Conservation (phyloP, 805 yeast genomes). For the Cyberlindnera sargentensis region DNA sequence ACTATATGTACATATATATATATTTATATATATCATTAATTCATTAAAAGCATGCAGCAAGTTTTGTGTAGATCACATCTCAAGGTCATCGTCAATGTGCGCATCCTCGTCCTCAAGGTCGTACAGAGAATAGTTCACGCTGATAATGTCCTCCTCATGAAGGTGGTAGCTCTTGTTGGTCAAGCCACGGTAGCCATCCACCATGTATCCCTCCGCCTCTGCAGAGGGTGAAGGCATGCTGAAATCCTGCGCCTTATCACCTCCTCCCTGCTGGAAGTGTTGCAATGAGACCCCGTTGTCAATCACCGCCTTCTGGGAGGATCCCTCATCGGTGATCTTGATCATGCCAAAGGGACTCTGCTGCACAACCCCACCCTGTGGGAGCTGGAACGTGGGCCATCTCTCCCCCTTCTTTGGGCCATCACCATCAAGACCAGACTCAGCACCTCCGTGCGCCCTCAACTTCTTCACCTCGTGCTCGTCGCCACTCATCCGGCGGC, state of each 20-base stretch:
- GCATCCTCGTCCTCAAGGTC: constrained; percentile 20
- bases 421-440: no score
- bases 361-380: constrained; percentile 19
- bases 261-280: constrained; percentile 4
- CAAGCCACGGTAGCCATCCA: constrained; percentile 20
- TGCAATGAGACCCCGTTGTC: constrained; percentile 13
- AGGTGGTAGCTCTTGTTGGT: constrained; percentile 17
- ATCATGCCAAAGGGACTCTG: constrained; percentile 23
- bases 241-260: neutral
- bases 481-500: neutral
- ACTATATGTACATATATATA: neutral
- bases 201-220: constrained; percentile 22
- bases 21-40: neutral
- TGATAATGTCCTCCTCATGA: constrained; percentile 20
- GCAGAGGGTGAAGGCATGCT: constrained; percentile 17
- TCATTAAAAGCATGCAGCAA: neutral
- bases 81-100: constrained; percentile 17
- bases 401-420: constrained; percentile 1
- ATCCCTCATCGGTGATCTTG: constrained; percentile 14
- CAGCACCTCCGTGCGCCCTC: no score
- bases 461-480: neutral
- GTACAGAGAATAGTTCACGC: constrained; percentile 21
- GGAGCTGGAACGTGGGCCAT: constrained; percentile 21
- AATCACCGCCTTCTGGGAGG: constrained; percentile 13
- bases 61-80: constrained; percentile 10